Conservation (phyloP, 2,329 filamentous ascomycete species). For the Xylaria sp. region DNA sequence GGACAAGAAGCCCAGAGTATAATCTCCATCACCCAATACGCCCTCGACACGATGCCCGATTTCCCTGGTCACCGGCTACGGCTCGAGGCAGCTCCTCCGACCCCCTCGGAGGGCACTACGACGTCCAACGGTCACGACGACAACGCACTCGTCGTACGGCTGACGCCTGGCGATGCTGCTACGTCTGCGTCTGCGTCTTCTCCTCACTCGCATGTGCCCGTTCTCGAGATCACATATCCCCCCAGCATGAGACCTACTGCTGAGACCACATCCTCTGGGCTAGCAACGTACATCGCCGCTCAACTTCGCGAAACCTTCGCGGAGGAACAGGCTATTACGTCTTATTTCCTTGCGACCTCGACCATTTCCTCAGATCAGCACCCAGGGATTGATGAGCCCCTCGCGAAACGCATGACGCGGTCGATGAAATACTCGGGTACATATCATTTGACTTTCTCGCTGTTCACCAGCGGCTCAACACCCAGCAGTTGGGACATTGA, state of each 20-base stretch:
- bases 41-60: conserved; percentile 86
- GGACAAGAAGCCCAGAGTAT: conserved; percentile 76
- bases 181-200: conserved; percentile 71
- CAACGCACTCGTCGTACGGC: conserved; percentile 74
- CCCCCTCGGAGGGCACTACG: conserved; percentile 46
- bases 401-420: conserved; percentile 78
- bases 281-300: conserved; percentile 81
- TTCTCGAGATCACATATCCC: conserved; percentile 81
- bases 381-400: conserved; percentile 64
- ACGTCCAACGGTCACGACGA: conserved; percentile 51
- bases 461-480: conserved; percentile 81
- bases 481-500: conserved; percentile 95
- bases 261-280: conserved; percentile 74
- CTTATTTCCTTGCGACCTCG: conserved; percentile 73
- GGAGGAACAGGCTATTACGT: conserved; percentile 89
- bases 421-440: conserved; percentile 92
- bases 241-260: conserved; percentile 73
- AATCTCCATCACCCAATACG: conserved; percentile 82
- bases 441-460: conserved; percentile 94
- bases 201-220: conserved; percentile 74
- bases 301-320: conserved; percentile 82
- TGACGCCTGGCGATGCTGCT: conserved; percentile 70
- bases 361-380: conserved; percentile 60
- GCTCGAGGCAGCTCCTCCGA: conserved; percentile 70
- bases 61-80: conserved; percentile 86